Base-by-base conservation (phyloP, 805 yeast species). In the Wickerhamomyces chaumierensis region DNA sequence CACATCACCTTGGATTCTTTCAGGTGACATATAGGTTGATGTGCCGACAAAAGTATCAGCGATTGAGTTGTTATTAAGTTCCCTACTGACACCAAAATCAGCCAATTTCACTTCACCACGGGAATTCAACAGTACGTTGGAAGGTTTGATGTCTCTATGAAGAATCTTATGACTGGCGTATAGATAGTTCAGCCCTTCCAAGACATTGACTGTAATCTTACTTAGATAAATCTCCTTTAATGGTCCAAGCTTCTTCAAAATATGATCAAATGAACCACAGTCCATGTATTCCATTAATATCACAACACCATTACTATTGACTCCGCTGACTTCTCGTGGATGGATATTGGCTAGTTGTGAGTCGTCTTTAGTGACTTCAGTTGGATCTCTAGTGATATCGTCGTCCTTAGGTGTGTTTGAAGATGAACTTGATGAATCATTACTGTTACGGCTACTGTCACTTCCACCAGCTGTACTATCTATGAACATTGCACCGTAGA, bases 41-140 rank as follows among this genome's bases (percentile, higher is more conserved):
- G 99, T 92, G 1, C 99, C 99, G 9, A 92, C 97, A 66, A 92
- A 92, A 0, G 98, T 92, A 52, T 92, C 96, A 0, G 96, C 98
- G 42, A 92, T 73, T 1, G 98, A 92, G 33, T 53, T 53, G 59
- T 90, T 87, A 40, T 85, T 83, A 37, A 92, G 68, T 55, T 87
- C 95, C 43, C 96, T 77, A 23, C 88, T 78, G 6, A 92, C 99
- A 18, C 99, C 99, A 63, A 92, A 92, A 60, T 92, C 99, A 61
- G 97, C 88, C 18, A 92, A 68, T 58, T 88, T 92, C 48, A 92
- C 77, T 46, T 80, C 81, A 19, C 98, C 98, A 46, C 68, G 73
- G 31, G 87, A 81, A 44, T 85, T 87, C 61, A 92, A 73, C 36
- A 92, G 65, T 8, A 92, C 95, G 58, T 92, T 92, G 5, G 94